Conservation (phyloP, 2,329 filamentous ascomycete species). For the Aspergillus neotritici region DNA sequence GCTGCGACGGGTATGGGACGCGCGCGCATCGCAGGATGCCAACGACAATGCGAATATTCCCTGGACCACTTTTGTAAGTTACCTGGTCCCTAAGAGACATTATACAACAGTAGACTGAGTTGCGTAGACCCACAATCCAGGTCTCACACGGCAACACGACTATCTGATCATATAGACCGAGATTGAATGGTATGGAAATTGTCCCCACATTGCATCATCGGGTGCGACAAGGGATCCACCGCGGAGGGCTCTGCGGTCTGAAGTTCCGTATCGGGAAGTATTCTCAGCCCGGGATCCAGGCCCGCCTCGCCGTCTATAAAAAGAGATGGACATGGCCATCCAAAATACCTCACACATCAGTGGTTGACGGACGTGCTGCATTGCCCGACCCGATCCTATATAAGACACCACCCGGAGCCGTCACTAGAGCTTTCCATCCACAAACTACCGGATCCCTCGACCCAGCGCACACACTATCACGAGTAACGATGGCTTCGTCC, state of each 20-base stretch:
- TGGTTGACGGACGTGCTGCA: too few relatives aligned
- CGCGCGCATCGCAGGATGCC: conserved; percentile 14
- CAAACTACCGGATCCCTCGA: too few relatives aligned
- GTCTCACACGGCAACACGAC: conserved; percentile 22
- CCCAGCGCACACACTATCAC: too few relatives aligned
- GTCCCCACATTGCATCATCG: background rate
- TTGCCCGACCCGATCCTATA: too few relatives aligned
- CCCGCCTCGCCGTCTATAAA: too few relatives aligned
- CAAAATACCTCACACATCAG: too few relatives aligned
- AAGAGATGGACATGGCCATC: too few relatives aligned
- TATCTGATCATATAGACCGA: conserved; percentile 24
- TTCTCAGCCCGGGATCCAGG: conserved; percentile 3
- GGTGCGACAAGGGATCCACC: background rate
- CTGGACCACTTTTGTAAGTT: conserved; percentile 26
- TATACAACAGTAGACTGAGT: background rate
- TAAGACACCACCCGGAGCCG: background rate
- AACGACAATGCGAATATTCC: conserved; percentile 21
- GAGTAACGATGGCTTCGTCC: conserved; percentile 15
- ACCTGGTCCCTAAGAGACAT: background rate
- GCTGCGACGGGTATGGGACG: conserved; percentile 23
- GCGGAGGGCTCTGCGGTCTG: background rate
- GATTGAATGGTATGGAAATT: background rate
- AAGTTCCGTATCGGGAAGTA: conserved; percentile 11
- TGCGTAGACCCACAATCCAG: conserved; percentile 18
- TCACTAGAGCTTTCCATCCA: too few relatives aligned